Evolutionary conservation across 106 monocot genomes (phyloP).

Genomic region (Platanthera zijinensis): DNA sequence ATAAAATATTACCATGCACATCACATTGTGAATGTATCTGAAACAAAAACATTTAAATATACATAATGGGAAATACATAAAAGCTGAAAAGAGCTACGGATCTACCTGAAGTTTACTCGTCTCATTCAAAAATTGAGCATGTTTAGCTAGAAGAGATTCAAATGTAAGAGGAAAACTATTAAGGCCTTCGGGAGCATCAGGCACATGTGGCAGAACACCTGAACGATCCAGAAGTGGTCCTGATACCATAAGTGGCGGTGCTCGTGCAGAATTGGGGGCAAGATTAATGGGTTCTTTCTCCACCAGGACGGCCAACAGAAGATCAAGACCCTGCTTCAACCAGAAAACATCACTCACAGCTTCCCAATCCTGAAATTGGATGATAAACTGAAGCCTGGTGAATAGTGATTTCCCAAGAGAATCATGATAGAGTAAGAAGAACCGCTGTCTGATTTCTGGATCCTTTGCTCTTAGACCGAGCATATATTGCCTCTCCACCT

Average conservation of each 20-base stretch:
- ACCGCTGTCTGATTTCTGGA: constrained; percentile 69
- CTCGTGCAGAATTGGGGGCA: constrained; percentile 86
- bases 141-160: constrained; percentile 56
- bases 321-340: constrained; percentile 97
- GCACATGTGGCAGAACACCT: constrained; percentile 29
- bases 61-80: background rate
- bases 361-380: constrained; percentile 97
- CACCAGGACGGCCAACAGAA: constrained; percentile 79
- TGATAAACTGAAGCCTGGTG: constrained; percentile 81
- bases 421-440: constrained; percentile 88
- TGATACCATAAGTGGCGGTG: constrained; percentile 61
- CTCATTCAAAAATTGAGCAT: constrained; percentile 82
- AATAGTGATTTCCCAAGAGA: constrained; percentile 67
- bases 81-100: background rate
- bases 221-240: constrained; percentile 44
- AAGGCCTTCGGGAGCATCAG: constrained; percentile 41
- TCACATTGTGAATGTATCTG: background rate
- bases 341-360: constrained; percentile 96
- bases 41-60: background rate
- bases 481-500: constrained; percentile 95
- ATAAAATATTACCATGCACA: background rate
- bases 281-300: constrained; percentile 89
- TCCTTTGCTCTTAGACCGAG: constrained; percentile 91
- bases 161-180: constrained; percentile 52
- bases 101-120: constrained; percentile 81